Conservation (phyloP, 2,329 filamentous ascomycete genomes). For the Thelonectria olida region DNA sequence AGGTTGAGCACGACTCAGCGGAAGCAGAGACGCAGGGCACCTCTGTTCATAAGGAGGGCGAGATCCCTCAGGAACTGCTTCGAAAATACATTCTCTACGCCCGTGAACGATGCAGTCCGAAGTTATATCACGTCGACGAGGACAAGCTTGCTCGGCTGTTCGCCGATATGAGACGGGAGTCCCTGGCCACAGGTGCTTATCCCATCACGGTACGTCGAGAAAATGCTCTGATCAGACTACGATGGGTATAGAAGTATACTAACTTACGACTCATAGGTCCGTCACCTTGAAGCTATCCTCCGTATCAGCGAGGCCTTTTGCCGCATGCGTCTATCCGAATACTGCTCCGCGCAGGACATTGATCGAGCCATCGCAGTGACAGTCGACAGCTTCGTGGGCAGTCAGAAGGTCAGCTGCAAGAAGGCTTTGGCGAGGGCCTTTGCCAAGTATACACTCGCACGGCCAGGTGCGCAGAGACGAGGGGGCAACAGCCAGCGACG, state of each 20-base stretch:
- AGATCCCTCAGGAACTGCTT: constrained; percentile 89
- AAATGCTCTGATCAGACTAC: neutral
- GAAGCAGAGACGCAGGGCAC: constrained; percentile 47
- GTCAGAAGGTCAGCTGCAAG: constrained; percentile 97
- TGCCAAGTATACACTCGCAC: constrained; percentile 84
- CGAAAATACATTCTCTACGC: constrained; percentile 98
- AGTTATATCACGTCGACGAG: constrained; percentile 96
- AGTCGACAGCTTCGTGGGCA: constrained; percentile 94
- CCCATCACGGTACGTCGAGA: constrained; percentile 87
- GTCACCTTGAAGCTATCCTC: constrained; percentile 97
- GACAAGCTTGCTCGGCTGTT: constrained; percentile 96
- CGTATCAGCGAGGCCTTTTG: constrained; percentile 94
- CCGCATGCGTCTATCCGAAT: constrained; percentile 98
- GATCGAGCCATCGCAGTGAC: constrained; percentile 97
- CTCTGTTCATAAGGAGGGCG: constrained; percentile 57
- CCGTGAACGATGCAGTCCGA: constrained; percentile 86
- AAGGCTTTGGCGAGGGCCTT: constrained; percentile 94
- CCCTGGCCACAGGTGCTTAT: constrained; percentile 92
- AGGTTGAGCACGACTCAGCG: constrained; percentile 67
- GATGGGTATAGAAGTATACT: constrained; percentile 13
- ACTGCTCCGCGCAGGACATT: constrained; percentile 89
- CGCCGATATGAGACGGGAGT: constrained; percentile 94
- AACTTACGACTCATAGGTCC: constrained; percentile 68
- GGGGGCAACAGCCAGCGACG: constrained; percentile 38
- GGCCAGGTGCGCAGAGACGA: constrained; percentile 52